These are phyloP conservation scores for Malassezia globosa DNA, from an alignment of 1,284 basidiomycete genomes.

Conservation along the genomic window DNA sequence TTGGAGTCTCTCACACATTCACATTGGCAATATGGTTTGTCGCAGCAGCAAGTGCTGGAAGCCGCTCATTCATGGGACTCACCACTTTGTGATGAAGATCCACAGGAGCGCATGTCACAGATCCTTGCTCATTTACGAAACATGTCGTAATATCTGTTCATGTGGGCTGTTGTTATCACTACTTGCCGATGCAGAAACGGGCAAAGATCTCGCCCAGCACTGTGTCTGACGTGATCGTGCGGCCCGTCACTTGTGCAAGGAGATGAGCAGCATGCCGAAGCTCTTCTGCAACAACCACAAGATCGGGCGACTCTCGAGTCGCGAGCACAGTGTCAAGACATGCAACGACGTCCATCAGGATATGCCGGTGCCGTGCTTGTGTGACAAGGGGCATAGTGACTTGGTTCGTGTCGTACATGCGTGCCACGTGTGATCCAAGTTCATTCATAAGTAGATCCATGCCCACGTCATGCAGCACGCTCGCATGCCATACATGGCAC, in stretches of 20 bases:
- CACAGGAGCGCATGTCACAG: no score
- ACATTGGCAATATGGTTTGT: no score
- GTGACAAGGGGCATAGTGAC: slow-evolving; percentile 59
- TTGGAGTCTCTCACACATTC: no score
- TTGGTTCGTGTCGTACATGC: slow-evolving; percentile 50
- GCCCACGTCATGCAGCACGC: slow-evolving; percentile 57
- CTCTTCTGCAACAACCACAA: slow-evolving; percentile 72
- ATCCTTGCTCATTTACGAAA: no score
- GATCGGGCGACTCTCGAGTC: slow-evolving; percentile 51
- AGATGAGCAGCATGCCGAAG: slow-evolving; percentile 68
- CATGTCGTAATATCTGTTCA: not conserved
- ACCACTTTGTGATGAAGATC: no score
- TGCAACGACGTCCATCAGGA: slow-evolving; percentile 58
- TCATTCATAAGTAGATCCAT: slow-evolving; percentile 55
- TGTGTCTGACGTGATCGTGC: slow-evolving; percentile 60
- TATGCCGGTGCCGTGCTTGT: slow-evolving; percentile 63
- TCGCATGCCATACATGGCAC: slow-evolving; percentile 53
- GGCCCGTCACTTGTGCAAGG: slow-evolving; percentile 66
- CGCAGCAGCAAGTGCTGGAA: no score
- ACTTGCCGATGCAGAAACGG: slow-evolving; percentile 49
- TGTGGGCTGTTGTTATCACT: slow-evolving; percentile 2
- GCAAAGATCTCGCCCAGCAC: slow-evolving; percentile 67
- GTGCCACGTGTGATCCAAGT: slow-evolving; percentile 54
- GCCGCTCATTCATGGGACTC: no score
- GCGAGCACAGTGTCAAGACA: slow-evolving; percentile 59